These are phyloP conservation scores for Batrachochytrium dendrobatidis DNA, from an alignment of 371 early-diverging fungal species.

Conservation along the genomic window DNA sequence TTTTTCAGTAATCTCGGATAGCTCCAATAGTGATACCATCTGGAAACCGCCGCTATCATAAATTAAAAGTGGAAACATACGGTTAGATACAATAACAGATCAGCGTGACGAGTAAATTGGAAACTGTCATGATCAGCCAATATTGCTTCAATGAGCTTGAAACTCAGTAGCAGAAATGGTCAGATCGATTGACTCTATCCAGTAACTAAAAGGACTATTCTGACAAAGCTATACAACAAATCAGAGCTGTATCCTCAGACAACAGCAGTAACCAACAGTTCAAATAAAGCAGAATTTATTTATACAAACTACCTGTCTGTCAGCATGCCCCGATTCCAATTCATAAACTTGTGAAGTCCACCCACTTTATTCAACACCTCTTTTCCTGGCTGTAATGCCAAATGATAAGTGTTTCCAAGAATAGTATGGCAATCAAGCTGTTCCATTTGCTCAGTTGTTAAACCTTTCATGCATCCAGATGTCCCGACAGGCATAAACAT, in stretches of 20 bases:
- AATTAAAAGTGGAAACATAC: background rate
- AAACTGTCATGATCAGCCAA: no score
- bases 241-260: no score
- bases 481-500: slow-evolving; percentile 99
- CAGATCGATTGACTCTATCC: no score
- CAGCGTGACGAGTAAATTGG: no score
- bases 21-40: slow-evolving; percentile 83
- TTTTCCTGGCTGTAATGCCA: slow-evolving; percentile 68
- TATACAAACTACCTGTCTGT: slow-evolving; percentile 59
- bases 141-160: no score
- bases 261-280: no score
- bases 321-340: slow-evolving; percentile 76
- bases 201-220: no score
- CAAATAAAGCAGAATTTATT: no score
- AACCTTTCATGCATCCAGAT: slow-evolving; percentile 88
- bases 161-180: no score
- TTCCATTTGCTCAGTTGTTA: slow-evolving; percentile 70
- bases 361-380: slow-evolving; percentile 69
- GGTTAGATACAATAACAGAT: no score
- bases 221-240: no score
- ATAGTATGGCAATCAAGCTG: slow-evolving; percentile 86
- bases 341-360: slow-evolving; percentile 84
- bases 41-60: slow-evolving; percentile 90
- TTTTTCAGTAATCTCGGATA: slow-evolving; percentile 83
- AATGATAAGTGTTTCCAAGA: slow-evolving; percentile 88